Evolutionary conservation across 169 alveolate genomes (phyloP).

Genomic region (Toxoplasma gondii): DNA sequence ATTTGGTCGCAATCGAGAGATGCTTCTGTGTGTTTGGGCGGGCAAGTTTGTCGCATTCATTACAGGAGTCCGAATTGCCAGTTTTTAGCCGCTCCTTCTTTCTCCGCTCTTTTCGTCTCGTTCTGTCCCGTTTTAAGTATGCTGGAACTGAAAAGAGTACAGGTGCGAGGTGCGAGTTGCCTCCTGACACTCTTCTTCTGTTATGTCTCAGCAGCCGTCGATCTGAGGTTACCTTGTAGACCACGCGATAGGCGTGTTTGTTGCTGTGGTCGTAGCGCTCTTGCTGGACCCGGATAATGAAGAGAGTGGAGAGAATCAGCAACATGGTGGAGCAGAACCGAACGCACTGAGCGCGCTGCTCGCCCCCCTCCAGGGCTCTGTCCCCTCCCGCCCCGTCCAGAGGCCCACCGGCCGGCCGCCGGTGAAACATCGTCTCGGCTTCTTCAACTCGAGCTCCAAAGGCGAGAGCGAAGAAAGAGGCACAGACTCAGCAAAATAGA

Average conservation of each 20-base stretch:
- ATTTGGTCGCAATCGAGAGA: no score
- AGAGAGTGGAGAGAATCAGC: conserved; percentile 1
- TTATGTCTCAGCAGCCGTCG: no score
- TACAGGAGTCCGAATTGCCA: no score
- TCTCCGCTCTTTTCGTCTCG: no score
- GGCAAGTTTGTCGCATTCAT: no score
- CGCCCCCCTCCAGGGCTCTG: not conserved
- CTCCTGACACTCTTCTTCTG: no score
- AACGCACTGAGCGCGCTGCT: conserved; percentile 21
- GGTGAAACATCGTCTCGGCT: not conserved
- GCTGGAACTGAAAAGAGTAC: no score
- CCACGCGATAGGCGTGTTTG: not conserved
- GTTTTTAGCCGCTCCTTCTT: no score
- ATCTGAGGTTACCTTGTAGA: not conserved
- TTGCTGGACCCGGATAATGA: conserved; percentile 17
- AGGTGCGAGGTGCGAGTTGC: no score
- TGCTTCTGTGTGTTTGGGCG: no score
- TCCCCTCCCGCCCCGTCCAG: not conserved
- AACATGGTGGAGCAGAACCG: conserved; percentile 5
- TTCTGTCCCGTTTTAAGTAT: no score
- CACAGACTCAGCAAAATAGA: not conserved
- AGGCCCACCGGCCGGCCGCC: not conserved
- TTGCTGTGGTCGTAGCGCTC: not conserved
- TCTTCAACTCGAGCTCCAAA: not conserved
- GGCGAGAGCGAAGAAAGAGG: not conserved